Evolutionary conservation across 2,329 filamentous ascomycete genomes (phyloP).

Genomic region (Aspergillus clavatus): DNA sequence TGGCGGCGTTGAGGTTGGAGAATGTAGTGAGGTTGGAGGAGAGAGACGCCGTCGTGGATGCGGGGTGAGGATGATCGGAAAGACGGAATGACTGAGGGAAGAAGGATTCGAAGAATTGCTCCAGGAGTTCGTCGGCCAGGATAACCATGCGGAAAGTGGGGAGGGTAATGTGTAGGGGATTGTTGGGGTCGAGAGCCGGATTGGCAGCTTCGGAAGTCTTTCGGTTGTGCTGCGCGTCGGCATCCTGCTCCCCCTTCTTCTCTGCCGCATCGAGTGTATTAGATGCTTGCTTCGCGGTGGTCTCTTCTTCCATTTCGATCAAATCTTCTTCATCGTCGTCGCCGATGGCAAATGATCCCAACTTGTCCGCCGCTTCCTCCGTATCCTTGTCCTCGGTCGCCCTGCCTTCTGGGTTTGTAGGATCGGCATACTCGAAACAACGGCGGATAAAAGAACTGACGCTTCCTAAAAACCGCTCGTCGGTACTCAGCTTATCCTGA

Average conservation of each 20-base stretch:
- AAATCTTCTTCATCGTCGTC: conserved; percentile 59
- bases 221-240: conserved; percentile 44
- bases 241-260: conserved; percentile 18
- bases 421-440: conserved; percentile 97
- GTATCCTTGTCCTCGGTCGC: conserved; percentile 23
- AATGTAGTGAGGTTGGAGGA: conserved; percentile 79
- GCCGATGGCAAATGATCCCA: conserved; percentile 68
- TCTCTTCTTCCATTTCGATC: conserved; percentile 36
- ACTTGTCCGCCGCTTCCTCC: conserved; percentile 32
- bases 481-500: conserved; percentile 55
- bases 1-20: conserved; percentile 59
- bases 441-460: conserved; percentile 93
- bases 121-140: conserved; percentile 87
- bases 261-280: conserved; percentile 8
- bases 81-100: conserved; percentile 92
- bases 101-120: conserved; percentile 95
- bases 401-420: conserved; percentile 66
- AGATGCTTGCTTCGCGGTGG: conserved; percentile 23
- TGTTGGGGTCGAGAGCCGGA: conserved; percentile 82
- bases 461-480: conserved; percentile 85
- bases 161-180: conserved; percentile 90
- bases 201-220: conserved; percentile 75
- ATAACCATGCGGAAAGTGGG: conserved; percentile 99
- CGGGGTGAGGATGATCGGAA: conserved; percentile 57
- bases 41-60: conserved; percentile 45